Percentiles rank a stretch among this genome's conserved stretches.
Evolutionary conservation across 2,329 filamentous ascomycete species (phyloP).

Genomic region (Chrysoporthe puriensis): DNA sequence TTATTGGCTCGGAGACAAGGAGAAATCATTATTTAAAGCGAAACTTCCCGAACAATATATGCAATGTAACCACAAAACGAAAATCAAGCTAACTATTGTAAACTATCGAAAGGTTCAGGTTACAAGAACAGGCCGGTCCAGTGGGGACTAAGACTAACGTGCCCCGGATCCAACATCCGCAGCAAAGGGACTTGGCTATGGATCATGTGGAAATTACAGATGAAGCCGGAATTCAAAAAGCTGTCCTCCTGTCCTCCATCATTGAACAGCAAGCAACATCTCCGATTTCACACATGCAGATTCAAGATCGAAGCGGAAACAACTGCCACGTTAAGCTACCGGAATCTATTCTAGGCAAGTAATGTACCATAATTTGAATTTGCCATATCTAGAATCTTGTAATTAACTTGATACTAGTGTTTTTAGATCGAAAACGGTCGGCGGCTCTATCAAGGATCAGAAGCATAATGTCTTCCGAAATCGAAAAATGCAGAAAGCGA

Average conservation of each 20-base stretch:
- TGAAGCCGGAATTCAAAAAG: background rate
- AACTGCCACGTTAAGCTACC: background rate
- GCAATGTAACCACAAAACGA: too few species aligned
- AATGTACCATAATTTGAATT: background rate
- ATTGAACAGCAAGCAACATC: background rate
- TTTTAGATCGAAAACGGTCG: background rate
- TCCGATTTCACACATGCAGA: background rate
- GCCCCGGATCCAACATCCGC: too few species aligned
- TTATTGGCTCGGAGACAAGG: too few species aligned
- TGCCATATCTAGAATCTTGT: background rate
- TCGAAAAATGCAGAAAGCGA: background rate
- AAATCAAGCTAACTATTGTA: too few species aligned
- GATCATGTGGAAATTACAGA: constrained; percentile 16
- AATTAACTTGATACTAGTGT: background rate
- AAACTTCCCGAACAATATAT: too few species aligned
- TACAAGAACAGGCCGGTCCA: too few species aligned
- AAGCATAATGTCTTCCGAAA: background rate
- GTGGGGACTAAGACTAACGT: too few species aligned
- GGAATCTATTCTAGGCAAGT: background rate
- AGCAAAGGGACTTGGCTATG: background rate
- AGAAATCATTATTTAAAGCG: too few species aligned
- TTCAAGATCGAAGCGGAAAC: background rate
- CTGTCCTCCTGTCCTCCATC: background rate
- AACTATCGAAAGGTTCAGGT: too few species aligned
- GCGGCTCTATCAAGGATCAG: background rate